phyloP scores from a whole-genome alignment of 331 rosid genomes.

The Stylosanthes scabra region DNA sequence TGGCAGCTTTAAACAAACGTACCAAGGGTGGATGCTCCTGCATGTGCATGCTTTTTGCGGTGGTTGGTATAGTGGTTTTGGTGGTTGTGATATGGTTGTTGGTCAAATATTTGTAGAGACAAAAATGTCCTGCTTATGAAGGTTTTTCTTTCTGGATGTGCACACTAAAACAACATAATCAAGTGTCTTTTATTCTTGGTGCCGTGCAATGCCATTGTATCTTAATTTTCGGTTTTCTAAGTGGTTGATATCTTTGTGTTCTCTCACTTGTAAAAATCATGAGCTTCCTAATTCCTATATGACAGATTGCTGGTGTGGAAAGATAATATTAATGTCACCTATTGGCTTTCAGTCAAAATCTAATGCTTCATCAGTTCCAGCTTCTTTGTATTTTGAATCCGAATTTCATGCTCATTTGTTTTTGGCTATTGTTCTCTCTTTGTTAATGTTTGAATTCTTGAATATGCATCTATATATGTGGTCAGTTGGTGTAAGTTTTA shows the following conservation, averaged over 20 bases:
- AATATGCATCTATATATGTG: too few species aligned
- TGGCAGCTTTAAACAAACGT: slow-evolving; percentile 86
- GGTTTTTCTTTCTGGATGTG: slow-evolving; percentile 42
- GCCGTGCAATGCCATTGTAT: slow-evolving; percentile 33
- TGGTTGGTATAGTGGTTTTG: slow-evolving; percentile 78
- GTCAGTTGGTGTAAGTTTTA: too few species aligned
- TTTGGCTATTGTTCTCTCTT: background rate
- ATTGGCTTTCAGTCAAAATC: background rate
- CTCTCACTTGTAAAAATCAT: slow-evolving; percentile 26
- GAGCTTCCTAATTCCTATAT: background rate
- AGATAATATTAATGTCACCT: slow-evolving; percentile 10
- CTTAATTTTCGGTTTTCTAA: slow-evolving; percentile 25
- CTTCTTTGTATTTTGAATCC: background rate
- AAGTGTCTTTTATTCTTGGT: slow-evolving; percentile 36
- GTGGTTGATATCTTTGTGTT: slow-evolving; percentile 25
- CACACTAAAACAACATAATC: slow-evolving; percentile 36
- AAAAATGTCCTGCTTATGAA: slow-evolving; percentile 18
- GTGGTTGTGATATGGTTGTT: slow-evolving; percentile 67
- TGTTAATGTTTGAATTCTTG: too few species aligned
- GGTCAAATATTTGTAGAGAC: slow-evolving; percentile 73
- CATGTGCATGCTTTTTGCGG: slow-evolving; percentile 82
- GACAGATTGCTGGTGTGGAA: background rate
- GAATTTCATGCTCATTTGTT: background rate
- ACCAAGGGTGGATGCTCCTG: slow-evolving; percentile 93
- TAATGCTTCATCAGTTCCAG: background rate